Evolutionary conservation across 2,329 filamentous ascomycete species (phyloP).

Genomic region (Zasmidium cellare): DNA sequence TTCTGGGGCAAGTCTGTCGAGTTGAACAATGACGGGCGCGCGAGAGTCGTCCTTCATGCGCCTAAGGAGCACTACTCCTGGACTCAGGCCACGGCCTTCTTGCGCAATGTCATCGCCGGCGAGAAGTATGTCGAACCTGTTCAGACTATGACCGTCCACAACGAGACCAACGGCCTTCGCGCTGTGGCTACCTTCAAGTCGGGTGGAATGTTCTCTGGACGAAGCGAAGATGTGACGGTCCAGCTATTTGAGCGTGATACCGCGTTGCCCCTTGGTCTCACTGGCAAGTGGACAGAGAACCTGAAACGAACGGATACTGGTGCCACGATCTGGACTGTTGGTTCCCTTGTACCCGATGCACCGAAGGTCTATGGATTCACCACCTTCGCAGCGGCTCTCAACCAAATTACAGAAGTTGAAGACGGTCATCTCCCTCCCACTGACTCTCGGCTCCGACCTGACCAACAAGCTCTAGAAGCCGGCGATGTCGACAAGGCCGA

Average conservation of each 20-base stretch:
- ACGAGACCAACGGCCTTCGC: conserved; percentile 80
- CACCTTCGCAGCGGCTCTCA: conserved; percentile 78
- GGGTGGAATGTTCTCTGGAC: conserved; percentile 95
- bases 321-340: conserved; percentile 75
- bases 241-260: conserved; percentile 68
- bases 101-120: conserved; percentile 94
- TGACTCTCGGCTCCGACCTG: conserved; percentile 79
- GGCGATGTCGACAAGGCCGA: conserved; percentile 84
- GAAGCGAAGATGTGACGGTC: conserved; percentile 83
- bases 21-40: conserved; percentile 86
- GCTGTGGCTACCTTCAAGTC: conserved; percentile 88
- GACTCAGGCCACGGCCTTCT: conserved; percentile 82
- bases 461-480: conserved; percentile 81
- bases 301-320: conserved; percentile 65
- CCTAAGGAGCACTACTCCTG: conserved; percentile 78
- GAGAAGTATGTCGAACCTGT: conserved; percentile 98
- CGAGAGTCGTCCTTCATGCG: conserved; percentile 73
- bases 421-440: conserved; percentile 72
- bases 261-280: conserved; percentile 66
- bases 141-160: conserved; percentile 80
- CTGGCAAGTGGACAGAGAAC: conserved; percentile 80
- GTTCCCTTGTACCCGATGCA: conserved; percentile 75
- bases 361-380: conserved; percentile 85
- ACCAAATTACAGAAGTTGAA: conserved; percentile 83
- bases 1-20: conserved; percentile 99